Percentiles rank a stretch among this genome's conserved stretches.
Conservation (phyloP, 2,329 filamentous ascomycete species). For the Truncatella angustata region DNA sequence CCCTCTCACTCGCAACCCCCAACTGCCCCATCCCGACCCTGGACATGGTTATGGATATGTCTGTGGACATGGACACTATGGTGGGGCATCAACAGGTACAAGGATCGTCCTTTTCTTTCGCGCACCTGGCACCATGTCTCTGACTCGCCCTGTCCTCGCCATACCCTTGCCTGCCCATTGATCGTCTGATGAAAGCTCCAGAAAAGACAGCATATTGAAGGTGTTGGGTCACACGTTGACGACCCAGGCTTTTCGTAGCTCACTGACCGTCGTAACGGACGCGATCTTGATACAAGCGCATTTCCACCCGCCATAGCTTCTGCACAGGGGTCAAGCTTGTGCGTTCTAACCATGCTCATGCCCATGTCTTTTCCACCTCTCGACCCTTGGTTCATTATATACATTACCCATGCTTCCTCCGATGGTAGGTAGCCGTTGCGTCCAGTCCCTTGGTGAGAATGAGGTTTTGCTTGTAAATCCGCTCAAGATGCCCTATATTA, state of each 20-base stretch:
- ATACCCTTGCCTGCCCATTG: background rate
- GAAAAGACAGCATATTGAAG: background rate
- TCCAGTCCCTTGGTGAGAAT: background rate
- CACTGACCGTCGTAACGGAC: conserved; percentile 15
- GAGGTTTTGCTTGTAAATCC: too few relatives aligned
- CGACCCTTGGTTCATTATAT: background rate
- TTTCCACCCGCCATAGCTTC: background rate
- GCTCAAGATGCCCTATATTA: conserved; percentile 23
- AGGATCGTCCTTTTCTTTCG: background rate
- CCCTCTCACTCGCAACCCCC: background rate
- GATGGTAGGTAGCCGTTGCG: background rate
- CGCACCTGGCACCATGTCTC: background rate
- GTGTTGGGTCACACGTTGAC: background rate
- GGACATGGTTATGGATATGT: too few relatives aligned
- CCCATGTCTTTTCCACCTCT: background rate
- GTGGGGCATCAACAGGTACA: background rate
- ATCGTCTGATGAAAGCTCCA: conserved; percentile 12
- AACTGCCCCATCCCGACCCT: background rate
- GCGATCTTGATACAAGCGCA: conserved; percentile 1
- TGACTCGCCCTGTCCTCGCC: background rate
- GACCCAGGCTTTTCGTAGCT: conserved; percentile 11
- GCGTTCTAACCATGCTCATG: background rate
- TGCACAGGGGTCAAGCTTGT: conserved; percentile 1
- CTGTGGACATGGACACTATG: background rate
- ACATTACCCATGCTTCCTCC: background rate